These are phyloP conservation scores for Corymbia maculata DNA, from an alignment of 345 rosid genomes.

Conservation along the genomic window DNA sequence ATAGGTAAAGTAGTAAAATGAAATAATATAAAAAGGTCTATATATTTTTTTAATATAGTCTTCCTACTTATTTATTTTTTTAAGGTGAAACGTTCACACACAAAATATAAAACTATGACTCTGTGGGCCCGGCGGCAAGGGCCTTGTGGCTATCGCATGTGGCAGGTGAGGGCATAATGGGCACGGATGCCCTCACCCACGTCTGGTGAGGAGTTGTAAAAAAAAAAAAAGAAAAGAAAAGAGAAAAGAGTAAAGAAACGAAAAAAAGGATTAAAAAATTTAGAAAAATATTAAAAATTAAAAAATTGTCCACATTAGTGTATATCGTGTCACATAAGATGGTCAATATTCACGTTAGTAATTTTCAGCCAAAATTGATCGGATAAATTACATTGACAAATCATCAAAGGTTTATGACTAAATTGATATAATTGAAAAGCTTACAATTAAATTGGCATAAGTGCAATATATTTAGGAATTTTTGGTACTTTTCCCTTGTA, in stretches of 20 bases:
- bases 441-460: no score
- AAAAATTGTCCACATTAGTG: accelerated
- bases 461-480: no score
- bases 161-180: background rate
- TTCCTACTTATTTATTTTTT: background rate
- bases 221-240: no score
- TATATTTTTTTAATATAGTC: background rate
- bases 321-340: accelerated
- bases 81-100: background rate
- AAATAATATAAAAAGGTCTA: background rate
- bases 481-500: background rate
- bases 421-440: no score
- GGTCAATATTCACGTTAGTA: accelerated
- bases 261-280: no score
- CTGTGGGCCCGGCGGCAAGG: background rate
- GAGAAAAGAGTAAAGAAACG: no score
- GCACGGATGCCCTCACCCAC: background rate
- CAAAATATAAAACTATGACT: background rate
- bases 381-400: no score
- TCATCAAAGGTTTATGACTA: accelerated
- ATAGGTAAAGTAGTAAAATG: background rate
- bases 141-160: no score
- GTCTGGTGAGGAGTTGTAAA: background rate
- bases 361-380: accelerated
- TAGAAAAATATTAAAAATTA: no score